A percentile compares a stretch with the other conserved stretches of the same genome.
Evolutionary conservation across 257 asterid genomes (phyloP).

Genomic region (Solanum infundibuliforme): DNA sequence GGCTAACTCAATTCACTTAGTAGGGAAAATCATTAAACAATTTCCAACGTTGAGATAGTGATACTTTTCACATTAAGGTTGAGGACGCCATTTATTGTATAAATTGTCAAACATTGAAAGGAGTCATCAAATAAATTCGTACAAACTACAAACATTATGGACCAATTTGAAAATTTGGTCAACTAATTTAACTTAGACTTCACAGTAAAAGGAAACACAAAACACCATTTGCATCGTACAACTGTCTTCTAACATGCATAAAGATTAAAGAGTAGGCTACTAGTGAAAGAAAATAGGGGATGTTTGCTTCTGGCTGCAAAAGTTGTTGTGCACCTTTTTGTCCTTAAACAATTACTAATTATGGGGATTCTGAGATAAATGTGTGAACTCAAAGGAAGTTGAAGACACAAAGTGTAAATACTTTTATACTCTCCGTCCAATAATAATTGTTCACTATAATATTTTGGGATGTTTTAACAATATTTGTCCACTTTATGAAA

Average conservation of each 20-base stretch:
- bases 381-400: background rate
- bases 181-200: background rate
- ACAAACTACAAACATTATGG: background rate
- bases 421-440: no score
- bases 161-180: background rate
- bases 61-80: background rate
- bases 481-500: no score
- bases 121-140: background rate
- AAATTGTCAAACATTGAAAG: background rate
- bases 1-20: background rate
- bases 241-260: background rate
- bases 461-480: no score
- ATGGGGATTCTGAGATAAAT: background rate
- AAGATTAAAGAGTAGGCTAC: background rate
- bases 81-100: background rate
- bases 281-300: conserved; percentile 16
- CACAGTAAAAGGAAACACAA: background rate
- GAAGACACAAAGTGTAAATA: background rate
- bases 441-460: no score
- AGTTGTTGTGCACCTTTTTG: conserved; percentile 1
- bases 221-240: background rate
- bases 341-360: background rate
- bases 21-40: background rate
- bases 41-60: background rate
- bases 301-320: conserved; percentile 52